Evolutionary conservation across 176 grass and related monocot genomes (phyloP), one percentile per base, ranked within the genome.

Genomic region (Lolium rigidum): DNA sequence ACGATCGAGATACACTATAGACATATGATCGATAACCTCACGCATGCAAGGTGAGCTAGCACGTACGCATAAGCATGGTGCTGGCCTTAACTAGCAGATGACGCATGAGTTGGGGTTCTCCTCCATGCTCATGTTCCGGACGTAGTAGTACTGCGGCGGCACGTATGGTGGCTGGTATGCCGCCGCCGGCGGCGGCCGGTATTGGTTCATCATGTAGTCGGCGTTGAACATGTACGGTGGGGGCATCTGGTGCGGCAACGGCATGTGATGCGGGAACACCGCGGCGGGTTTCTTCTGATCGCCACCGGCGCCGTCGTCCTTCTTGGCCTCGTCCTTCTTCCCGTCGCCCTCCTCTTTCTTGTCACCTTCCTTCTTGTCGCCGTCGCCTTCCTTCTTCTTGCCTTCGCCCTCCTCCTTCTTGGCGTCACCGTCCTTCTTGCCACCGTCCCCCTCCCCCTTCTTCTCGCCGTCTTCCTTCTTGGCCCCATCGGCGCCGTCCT

Each of bases 71-170:
- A 80, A n/a, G 10, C 9, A 3, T 3, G 43, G 3, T 24, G 0
- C 4, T 0, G 12, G 0, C 0, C 10, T 16, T n/a, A n/a, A 35
- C 1, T 76, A 96, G 52, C 61, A 93, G 24, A 98, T 98, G 76
- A 31, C 55, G 80, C 95, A 98, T 2, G 89, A 87, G 88, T 98
- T 95, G 0, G 95, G 95, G 84, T 98, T 98, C 82, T 98, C 95
- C 63, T 98, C 93, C 68, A 87, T 87, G 80, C 91, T 95, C 85
- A 88, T 88, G 85, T 91, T 88, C 2, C 86, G 83, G 7, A 85
- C 52, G 81, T 93, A 95, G 52, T 90, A 90, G 65, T 91, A 75
- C 28, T 43, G 81, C 7, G 81, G 91, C 22, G 71, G 78, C 46
- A 71, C 18, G 61, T 89, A 85, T 17, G 86, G 73, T 26, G 74